Conservation (phyloP, 257 asterid species). For the Primulina eburnea region DNA sequence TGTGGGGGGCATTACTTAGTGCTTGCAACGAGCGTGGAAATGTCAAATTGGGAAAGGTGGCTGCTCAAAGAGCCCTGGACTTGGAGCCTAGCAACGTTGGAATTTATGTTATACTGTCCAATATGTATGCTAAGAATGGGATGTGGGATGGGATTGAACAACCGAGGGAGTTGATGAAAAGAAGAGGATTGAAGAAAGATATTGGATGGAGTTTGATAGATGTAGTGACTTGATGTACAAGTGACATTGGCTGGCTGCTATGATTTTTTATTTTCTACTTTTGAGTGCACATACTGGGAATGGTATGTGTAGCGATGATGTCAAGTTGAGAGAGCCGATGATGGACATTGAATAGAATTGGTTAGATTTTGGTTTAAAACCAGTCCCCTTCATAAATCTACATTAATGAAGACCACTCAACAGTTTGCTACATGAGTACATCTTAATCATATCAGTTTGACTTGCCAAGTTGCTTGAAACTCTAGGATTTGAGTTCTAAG, state of each 20-base stretch:
- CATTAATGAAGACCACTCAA: not conserved
- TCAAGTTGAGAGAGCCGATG: not conserved
- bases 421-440: not conserved
- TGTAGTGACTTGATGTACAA: not conserved
- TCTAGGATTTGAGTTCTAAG: not conserved
- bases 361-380: not conserved
- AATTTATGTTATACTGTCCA: conserved; percentile 59
- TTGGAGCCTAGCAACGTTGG: conserved; percentile 73
- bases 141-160: conserved; percentile 76
- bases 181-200: conserved; percentile 68
- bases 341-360: not conserved
- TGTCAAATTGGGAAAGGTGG: conserved; percentile 61
- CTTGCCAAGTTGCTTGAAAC: not conserved
- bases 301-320: not conserved
- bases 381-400: not conserved
- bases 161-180: conserved; percentile 56
- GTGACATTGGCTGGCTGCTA: not conserved
- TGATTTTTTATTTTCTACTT: not conserved
- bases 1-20: conserved; percentile 68
- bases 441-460: not conserved
- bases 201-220: conserved; percentile 3
- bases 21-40: conserved; percentile 47
- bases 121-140: conserved; percentile 70
- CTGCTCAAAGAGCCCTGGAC: conserved; percentile 69
- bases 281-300: not conserved